Evolutionary conservation across 1,139 yeast species (phyloP), one percentile per base, ranked within the genome.

Genomic region (Sugiyamaella neomexicana): DNA sequence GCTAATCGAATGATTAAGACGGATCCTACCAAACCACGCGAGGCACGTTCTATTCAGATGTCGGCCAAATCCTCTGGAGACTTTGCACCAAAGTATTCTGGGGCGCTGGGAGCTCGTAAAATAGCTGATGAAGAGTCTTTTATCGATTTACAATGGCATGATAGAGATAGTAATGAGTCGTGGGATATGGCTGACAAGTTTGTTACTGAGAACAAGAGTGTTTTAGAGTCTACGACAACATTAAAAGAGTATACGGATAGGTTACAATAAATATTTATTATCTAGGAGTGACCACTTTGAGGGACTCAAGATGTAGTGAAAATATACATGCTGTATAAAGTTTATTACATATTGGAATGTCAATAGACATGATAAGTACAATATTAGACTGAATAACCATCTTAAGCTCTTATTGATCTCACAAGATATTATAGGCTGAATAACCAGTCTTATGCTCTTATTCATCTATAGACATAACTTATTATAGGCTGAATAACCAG

Each of bases 101-200:
- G 90, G 31, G 91, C 97, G 0, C 76, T 91, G 52, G 75, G 80
- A 57, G 88, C 89, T 42, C 81, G 85, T 58, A 87, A 86, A 66
- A 72, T 77, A 47, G 89, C 86, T 46, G 93, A 85, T 53, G 96
- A 88, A 58, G 97, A 91, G 67, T 75, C 73, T 25, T 81, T 82
- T 75, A 64, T 69, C 10, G 64, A 70, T 1, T 66, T 81, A 58
- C 72, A 70, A n/a, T 84, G 87, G 86, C 62, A 67, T 43, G 76
- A 73, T 42, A 59, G 72, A 5, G 72, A 73, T 32, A 75, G 75
- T 29, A 73, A 69, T 2, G 71, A 69, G 8, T 71, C 78, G 0
- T 66, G 68, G 56, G 62, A 61, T 5, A 56, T 72, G 32, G 74
- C 72, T 53, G 69, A 68, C 49, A 63, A 64, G 37, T 62, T 77